phyloP scores from a whole-genome alignment of 805 yeast species.

The Suhomyces sp. region DNA sequence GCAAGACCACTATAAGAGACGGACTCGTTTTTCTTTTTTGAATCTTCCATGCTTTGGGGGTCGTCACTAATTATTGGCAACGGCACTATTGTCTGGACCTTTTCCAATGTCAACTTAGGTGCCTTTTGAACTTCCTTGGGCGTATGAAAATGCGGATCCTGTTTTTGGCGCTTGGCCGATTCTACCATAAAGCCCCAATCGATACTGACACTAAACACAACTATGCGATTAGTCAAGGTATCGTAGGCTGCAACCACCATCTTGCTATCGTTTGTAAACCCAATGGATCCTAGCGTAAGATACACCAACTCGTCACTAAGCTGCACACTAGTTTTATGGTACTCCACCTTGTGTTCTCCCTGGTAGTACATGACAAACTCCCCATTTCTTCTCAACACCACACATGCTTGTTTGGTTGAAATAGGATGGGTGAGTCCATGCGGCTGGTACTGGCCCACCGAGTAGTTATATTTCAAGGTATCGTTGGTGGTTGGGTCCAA shows the following conservation, averaged over 20 bases:
- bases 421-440: constrained; percentile 68
- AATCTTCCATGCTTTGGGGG: neutral
- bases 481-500: constrained; percentile 18
- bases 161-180: constrained; percentile 45
- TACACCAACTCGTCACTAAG: constrained; percentile 26
- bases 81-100: constrained; percentile 28
- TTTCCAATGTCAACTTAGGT: constrained; percentile 39
- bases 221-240: constrained; percentile 31
- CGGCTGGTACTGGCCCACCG: constrained; percentile 57
- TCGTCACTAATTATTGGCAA: constrained; percentile 17
- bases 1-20: constrained; percentile 12
- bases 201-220: constrained; percentile 41
- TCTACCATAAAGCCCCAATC: constrained; percentile 56
- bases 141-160: constrained; percentile 49
- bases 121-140: constrained; percentile 42
- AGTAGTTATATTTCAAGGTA: constrained; percentile 44
- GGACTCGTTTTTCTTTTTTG: neutral
- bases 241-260: constrained; percentile 44
- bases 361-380: constrained; percentile 59
- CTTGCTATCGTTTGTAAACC: constrained; percentile 47
- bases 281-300: constrained; percentile 46
- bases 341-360: constrained; percentile 60
- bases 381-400: constrained; percentile 65
- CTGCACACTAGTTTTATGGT: constrained; percentile 34
- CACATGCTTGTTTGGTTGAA: constrained; percentile 64